Percentiles rank a stretch among this genome's conserved stretches.
phyloP scores from a whole-genome alignment of 768 basidiomycete species.

The Chalciporus pseudorubinellus region DNA sequence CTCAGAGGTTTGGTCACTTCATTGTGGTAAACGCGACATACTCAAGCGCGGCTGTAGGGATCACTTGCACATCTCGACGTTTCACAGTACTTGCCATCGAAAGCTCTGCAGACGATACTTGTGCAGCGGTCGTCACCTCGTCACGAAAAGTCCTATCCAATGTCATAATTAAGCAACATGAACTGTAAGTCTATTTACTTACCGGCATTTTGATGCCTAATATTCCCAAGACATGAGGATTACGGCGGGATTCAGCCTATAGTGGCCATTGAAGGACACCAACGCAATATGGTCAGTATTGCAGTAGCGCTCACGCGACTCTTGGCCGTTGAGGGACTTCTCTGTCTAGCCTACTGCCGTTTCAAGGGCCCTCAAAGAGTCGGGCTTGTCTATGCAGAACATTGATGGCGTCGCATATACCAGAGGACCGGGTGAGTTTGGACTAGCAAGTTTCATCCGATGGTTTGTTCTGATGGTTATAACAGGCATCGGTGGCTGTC shows the following conservation, averaged over 20 bases:
- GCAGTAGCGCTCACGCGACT: neutral
- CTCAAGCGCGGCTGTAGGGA: neutral
- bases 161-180: constrained; percentile 81
- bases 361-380: constrained; percentile 60
- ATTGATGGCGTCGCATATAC: constrained; percentile 91
- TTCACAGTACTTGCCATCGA: constrained; percentile 79
- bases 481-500: constrained; percentile 74
- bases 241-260: constrained; percentile 75
- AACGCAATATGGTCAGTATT: constrained; percentile 63
- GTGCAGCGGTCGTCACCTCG: constrained; percentile 81
- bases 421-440: constrained; percentile 67
- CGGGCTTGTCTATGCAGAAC: constrained; percentile 54
- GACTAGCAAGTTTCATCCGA: constrained; percentile 3
- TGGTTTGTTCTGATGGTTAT: neutral
- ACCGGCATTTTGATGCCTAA: neutral
- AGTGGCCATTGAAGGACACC: constrained; percentile 76
- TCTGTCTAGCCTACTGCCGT: constrained; percentile 68
- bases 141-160: constrained; percentile 72
- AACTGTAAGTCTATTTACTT: constrained; percentile 41
- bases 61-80: neutral
- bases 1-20: neutral
- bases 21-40: neutral
- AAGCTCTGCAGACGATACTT: constrained; percentile 92
- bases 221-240: constrained; percentile 20
- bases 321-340: neutral